Percentiles rank a stretch among this genome's conserved stretches.
Conservation (phyloP, 2,329 filamentous ascomycete species). For the Penicillium sp. region DNA sequence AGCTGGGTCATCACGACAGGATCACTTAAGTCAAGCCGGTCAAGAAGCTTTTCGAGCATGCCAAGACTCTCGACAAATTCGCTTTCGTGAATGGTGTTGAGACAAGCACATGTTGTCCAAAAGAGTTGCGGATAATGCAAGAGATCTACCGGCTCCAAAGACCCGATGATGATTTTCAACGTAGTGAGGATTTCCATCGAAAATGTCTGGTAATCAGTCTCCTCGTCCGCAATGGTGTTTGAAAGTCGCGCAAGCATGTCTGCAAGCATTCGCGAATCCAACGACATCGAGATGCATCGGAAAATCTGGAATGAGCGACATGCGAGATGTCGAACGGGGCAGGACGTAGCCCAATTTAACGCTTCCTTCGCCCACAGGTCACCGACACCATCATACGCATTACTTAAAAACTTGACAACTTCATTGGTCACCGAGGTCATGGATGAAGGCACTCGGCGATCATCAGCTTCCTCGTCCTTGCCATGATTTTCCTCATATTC, state of each 20-base stretch:
- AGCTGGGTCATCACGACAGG: constrained; percentile 63
- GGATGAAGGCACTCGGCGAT: constrained; percentile 73
- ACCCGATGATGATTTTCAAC: constrained; percentile 81
- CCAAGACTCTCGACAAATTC: constrained; percentile 88
- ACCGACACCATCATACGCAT: constrained; percentile 77
- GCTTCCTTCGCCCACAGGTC: constrained; percentile 88
- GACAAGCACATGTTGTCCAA: constrained; percentile 93
- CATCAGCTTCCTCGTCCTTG: constrained; percentile 63
- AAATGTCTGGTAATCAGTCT: constrained; percentile 90
- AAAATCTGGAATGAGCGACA: constrained; percentile 98
- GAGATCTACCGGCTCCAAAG: constrained; percentile 71
- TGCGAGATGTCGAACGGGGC: constrained; percentile 86
- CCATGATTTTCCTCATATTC: constrained; percentile 88
- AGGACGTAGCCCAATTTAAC: constrained; percentile 92
- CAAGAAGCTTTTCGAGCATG: constrained; percentile 82
- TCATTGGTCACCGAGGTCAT: constrained; percentile 81
- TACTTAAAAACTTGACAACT: constrained; percentile 76
- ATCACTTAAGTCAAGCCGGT: constrained; percentile 74
- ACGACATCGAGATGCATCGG: constrained; percentile 79
- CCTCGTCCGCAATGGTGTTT: constrained; percentile 94
- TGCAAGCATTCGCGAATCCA: constrained; percentile 89
- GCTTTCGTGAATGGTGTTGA: constrained; percentile 93
- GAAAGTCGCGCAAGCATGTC: constrained; percentile 94
- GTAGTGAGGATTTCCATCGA: constrained; percentile 97
- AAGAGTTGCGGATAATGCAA: constrained; percentile 91